Evolutionary conservation across 495 filamentous ascomycete genomes (phyloP), one percentile per base, ranked within the genome.

Genomic region (Penicillium goetzii): DNA sequence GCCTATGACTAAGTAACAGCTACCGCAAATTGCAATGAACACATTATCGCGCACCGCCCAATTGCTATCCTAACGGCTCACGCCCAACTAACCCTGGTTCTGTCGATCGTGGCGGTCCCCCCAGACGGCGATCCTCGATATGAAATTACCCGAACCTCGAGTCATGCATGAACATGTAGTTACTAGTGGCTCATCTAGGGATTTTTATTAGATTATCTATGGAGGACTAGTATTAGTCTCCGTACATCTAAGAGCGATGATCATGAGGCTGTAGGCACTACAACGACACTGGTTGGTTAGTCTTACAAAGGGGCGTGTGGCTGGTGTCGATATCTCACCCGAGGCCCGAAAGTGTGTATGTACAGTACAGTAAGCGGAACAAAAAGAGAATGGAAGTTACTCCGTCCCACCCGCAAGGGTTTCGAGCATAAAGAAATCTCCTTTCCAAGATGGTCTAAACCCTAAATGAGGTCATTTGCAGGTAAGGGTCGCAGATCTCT

Each of bases 31-130:
- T n/a, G n/a, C n/a, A n/a, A n/a, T n/a, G n/a, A n/a, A n/a, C n/a
- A n/a, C n/a, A n/a, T n/a, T n/a, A n/a, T n/a, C n/a, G n/a, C 36
- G 33, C n/a, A 38, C 1, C 8, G 30, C 14, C 50, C 14, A 28
- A 52, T 65, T 61, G 23, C 17, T 34, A 52, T 61, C 47, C 15
- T 8, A 40, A 58, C 41, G 52, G 30, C 53, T 50, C 62, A 53
- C 30, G 43, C 28, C 36, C 25, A 56, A 32, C 12, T 28, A 28
- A 60, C 30, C 47, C 33, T 38, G 38, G 64, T 40, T 60, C 62
- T 61, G 66, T 58, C 63, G 66, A 71, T 71, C 66, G 60, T 51
- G 61, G 43, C 57, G 60, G 57, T 62, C 51, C 49, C 49, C 26
- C 21, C 47, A 61, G 34, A 61, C 30, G 50, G 34, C 25, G 59